Evolutionary conservation across 2,329 filamentous ascomycete species (phyloP).

Genomic region (Monosporascus sp.): DNA sequence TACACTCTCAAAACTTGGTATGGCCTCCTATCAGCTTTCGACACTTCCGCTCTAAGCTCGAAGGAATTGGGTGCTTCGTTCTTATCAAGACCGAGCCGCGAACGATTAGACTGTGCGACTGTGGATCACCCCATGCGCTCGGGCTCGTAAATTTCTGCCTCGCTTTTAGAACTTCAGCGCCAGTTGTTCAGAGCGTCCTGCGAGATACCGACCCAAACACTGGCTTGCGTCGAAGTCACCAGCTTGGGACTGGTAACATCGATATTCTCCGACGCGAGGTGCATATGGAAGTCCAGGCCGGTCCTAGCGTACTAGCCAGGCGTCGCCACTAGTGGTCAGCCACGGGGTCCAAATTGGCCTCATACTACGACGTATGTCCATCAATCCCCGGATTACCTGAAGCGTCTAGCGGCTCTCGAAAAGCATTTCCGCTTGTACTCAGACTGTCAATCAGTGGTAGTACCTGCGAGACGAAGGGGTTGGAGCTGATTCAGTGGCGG

Average conservation of each 20-base stretch:
- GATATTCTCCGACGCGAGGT: not conserved
- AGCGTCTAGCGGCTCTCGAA: not conserved
- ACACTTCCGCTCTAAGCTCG: not conserved
- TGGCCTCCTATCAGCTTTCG: not conserved
- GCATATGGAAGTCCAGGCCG: not conserved
- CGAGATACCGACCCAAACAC: not conserved
- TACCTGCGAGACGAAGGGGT: not conserved
- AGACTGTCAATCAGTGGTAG: not conserved
- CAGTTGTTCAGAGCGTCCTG: not conserved
- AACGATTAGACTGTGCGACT: too few relatives aligned
- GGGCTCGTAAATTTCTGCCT: too few relatives aligned
- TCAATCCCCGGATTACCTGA: not conserved
- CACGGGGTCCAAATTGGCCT: not conserved
- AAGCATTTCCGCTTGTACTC: not conserved
- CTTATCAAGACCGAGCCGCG: too few relatives aligned
- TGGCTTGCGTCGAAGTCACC: not conserved
- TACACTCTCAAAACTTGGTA: not conserved
- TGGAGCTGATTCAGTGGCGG: slow-evolving; percentile 1
- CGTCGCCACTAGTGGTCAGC: not conserved
- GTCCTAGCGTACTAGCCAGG: not conserved
- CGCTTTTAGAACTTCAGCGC: not conserved
- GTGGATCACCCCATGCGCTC: too few relatives aligned
- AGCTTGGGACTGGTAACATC: not conserved
- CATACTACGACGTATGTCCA: not conserved
- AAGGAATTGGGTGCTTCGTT: not conserved